Evolutionary conservation across 352 stramenopile genomes (phyloP), one percentile per base, ranked within the genome.

Genomic region (Achlya hypogyna): DNA sequence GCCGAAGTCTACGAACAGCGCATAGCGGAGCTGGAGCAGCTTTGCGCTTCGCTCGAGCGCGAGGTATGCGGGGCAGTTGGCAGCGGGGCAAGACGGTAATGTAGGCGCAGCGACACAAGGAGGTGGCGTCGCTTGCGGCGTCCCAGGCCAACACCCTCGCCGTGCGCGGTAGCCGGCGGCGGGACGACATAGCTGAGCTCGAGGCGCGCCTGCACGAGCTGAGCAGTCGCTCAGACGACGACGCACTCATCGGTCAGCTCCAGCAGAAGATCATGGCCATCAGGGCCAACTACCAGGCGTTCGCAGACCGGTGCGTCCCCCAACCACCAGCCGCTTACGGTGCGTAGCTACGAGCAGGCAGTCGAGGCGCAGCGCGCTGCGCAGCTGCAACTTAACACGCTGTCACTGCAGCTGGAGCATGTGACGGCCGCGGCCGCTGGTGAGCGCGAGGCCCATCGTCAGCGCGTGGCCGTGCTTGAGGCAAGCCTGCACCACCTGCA

Each of bases 251-350:
- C 38, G 92, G 87, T 0, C 74, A 83, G 58, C 73, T 98, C 14
- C 93, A 98, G 70, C 79, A 91, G 31, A 82, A 97, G 68, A 72
- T 98, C 18, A 79, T 93, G 68, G 78, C 91, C n/a, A 84, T 95
- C n/a, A 95, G 90, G 63, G 45, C 73, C 4, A 87, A 77, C 16
- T 94, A 91, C 70, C 85, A 94, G 66, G 78, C 88, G n/a, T 92
- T 90, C n/a, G 35, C 84, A 8, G 52, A 65, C 23, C 40, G 56
- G 63, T 70, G 3, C 29, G 20, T 8, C 6, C 1, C 18, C 32
- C 29, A 2, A 47, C n/a, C n/a, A n/a, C n/a, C n/a, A n/a, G n/a
- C n/a, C 25, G 31, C 49, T 3, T 22, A 56, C 18, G 25, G 25
- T 9, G 0, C 51, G 76, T 31, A 83, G 87, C 32, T 90, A 91